Base-by-base conservation (phyloP, 2,329 filamentous ascomycete species). In the Aspergillus arachidicola region DNA sequence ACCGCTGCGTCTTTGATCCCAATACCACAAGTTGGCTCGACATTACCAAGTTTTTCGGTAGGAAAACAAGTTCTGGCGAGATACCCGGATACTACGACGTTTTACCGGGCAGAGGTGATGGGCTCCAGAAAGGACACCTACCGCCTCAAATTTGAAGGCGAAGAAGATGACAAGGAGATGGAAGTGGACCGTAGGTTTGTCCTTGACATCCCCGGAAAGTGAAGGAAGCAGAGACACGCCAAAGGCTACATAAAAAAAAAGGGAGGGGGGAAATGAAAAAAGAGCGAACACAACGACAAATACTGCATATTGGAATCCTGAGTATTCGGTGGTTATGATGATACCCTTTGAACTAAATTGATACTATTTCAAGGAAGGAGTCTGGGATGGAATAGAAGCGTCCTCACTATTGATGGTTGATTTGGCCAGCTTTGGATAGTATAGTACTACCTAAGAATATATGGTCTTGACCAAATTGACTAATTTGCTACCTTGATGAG, bases 81-180 rank as follows among this genome's bases (percentile, higher is more conserved):
- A 62, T 95, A 95, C 72, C 92, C 92, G 0, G 89, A 93, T 70
- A 94, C 92, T 1, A 94, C 92, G 1, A 94, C 91, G 0, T 94
- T 95, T 71, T 95, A 95, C 76, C 89, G 91, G 74, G 92, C 92
- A 1, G 91, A 93, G 69, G 91, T 94, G 10, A 90, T 92, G 78
- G 89, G 89, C 41, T 86, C 82, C 82, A 89, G 80, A 71, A 84
- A 82, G 66, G 80, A 82, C 53, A 75, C 76, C 59, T 83, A 81
- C 65, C 75, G 78, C 61, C 81, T 94, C 67, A 88, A 91, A 66
- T 94, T 94, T 70, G 92, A 94, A 73, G 91, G 91, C 16, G 91
- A 93, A 70, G 90, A 92, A 73, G 81, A 85, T 66, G 89, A 88
- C 69, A 92, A 88, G 66, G 86, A 91, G 74, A 91, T 92, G 77